Base-by-base conservation (phyloP, 371 early-diverging fungal genomes). In the Rhizopus delemar region DNA sequence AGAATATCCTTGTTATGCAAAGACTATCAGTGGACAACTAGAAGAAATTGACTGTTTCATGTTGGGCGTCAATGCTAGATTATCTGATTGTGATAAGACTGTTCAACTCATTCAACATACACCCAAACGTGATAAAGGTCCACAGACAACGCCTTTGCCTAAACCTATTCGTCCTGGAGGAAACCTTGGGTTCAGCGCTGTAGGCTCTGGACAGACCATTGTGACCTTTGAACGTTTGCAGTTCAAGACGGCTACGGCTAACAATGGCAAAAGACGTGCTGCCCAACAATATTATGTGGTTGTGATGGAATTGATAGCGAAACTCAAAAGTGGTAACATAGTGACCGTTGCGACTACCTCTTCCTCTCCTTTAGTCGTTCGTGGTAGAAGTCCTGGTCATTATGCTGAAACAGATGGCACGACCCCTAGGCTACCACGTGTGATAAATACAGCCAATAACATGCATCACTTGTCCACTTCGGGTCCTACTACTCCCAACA, bases 321-420 rank as follows among this genome's bases (percentile, higher is more conserved):
- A 71, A 22, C 66, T 77, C 6, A 80, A 75, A 0, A 22, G 62
- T 31, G 88, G 85, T 41, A 62, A 67, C 15, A 60, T 68, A 38
- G 50, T 82, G 13, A 54, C 70, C n/a, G 81, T 93, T 0, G 94
- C 92, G 3, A 67, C 74, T 6, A 79, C 78, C 7, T 82, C 83
- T 39, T 91, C 92, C 3, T 83, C 86, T 16, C 84, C 86, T 13
- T 68, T 95, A 5, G 92, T 94, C 1, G 95, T 95, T 5, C 83
- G 95, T 43, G 94, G 95, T 29, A 82, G 94, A 16, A 88, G 92
- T 41, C 94, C 95, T 2, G 92, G 93, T n/a, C 94, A 95, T 58
- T 95, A 94, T 57, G 79, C 82, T 15, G 88, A 89, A 51, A 66
- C 66, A 7, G 72, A 75, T 33, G 43, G 43, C n/a, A 15, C 15